Percentiles rank a stretch among this genome's conserved stretches.
Evolutionary conservation across 148 eudicot genomes (phyloP).

Genomic region (Rhododendron henanense): DNA sequence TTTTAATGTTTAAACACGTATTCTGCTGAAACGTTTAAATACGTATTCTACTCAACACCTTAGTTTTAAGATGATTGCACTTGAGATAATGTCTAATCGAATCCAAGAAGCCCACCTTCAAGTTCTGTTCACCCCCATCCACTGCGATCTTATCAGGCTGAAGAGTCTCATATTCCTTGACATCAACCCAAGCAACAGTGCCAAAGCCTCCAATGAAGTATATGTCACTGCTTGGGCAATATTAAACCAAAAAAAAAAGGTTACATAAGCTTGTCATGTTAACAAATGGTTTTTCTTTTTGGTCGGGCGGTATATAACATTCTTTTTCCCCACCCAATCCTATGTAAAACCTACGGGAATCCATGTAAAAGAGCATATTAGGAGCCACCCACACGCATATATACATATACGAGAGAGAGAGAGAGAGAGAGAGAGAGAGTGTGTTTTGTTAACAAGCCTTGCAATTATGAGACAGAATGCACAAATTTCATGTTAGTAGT

Average conservation of each 20-base stretch:
- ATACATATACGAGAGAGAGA: not conserved
- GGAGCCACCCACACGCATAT: not conserved
- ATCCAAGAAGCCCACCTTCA: slow-evolving; percentile 52
- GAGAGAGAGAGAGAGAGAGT: not conserved
- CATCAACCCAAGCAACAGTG: slow-evolving; percentile 98
- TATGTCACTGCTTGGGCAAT: slow-evolving; percentile 60
- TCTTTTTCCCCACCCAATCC: not conserved
- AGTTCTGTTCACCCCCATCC: slow-evolving; percentile 92
- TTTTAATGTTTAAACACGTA: not conserved
- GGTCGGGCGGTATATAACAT: not conserved
- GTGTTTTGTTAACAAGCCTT: not conserved
- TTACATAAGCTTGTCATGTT: not conserved
- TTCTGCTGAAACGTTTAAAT: not conserved
- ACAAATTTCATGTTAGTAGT: not conserved
- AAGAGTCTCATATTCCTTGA: slow-evolving; percentile 75
- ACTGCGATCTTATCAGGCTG: slow-evolving; percentile 88
- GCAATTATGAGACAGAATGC: not conserved
- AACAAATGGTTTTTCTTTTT: not conserved
- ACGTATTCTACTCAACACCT: not conserved
- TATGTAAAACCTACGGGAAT: not conserved
- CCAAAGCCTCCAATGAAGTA: slow-evolving; percentile 99
- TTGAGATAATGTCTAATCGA: not conserved
- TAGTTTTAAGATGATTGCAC: not conserved
- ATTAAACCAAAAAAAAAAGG: not conserved
- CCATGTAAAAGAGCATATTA: not conserved